phyloP scores from a whole-genome alignment of 495 filamentous ascomycete species.

The Hamigera avellanea region DNA sequence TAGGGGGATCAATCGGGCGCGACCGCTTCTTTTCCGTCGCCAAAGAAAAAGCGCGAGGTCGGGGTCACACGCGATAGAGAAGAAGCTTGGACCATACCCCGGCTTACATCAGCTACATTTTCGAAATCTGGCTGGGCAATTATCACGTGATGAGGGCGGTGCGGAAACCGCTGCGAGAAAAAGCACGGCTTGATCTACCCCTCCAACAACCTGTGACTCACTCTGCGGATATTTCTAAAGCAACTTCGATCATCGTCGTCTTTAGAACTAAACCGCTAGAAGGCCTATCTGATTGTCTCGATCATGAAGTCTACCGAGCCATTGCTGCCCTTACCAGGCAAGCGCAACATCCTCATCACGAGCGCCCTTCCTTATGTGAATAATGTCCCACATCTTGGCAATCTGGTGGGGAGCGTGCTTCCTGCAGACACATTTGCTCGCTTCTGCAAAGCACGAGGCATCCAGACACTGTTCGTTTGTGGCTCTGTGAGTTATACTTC shows the following conservation, averaged over 20 bases:
- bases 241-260: background rate
- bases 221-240: background rate
- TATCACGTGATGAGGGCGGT: too few species aligned
- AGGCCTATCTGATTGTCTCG: background rate
- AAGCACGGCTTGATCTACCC: too few species aligned
- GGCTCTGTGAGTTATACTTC: slow-evolving; percentile 5
- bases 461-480: slow-evolving; percentile 34
- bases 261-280: background rate
- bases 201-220: too few species aligned
- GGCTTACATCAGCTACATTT: too few species aligned
- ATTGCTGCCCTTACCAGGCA: slow-evolving; percentile 13
- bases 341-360: slow-evolving; percentile 33
- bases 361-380: slow-evolving; percentile 71
- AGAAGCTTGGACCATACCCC: slow-evolving; percentile 10
- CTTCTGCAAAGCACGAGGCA: slow-evolving; percentile 46
- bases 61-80: slow-evolving; percentile 11
- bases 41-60: too few species aligned
- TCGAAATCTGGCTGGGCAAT: too few species aligned
- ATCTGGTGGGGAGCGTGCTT: slow-evolving; percentile 71
- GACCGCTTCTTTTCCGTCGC: too few species aligned
- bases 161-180: too few species aligned
- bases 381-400: slow-evolving; percentile 77
- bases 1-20: too few species aligned
- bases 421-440: slow-evolving; percentile 54
- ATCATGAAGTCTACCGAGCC: background rate